These are phyloP conservation scores for Boeremia exigua DNA, from an alignment of 2,329 filamentous ascomycete genomes.

Conservation along the genomic window DNA sequence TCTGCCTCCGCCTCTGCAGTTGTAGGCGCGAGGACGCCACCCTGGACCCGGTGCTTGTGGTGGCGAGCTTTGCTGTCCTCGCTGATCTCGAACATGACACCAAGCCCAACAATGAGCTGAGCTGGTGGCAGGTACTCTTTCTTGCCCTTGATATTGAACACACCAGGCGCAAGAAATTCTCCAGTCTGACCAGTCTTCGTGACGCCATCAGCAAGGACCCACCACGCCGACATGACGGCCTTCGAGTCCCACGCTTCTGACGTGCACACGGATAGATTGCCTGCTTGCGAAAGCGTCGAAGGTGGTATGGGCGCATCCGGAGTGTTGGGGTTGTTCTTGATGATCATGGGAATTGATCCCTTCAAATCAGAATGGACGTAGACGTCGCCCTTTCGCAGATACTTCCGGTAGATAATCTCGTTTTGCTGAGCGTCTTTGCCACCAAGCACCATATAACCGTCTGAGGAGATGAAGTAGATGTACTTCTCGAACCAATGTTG, in stretches of 20 bases:
- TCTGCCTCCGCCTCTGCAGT: constrained; percentile 32
- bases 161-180: constrained; percentile 78
- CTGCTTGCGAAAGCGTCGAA: constrained; percentile 88
- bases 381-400: constrained; percentile 86
- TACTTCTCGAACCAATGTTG: constrained; percentile 98
- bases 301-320: constrained; percentile 89
- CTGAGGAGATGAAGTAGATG: constrained; percentile 90
- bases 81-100: constrained; percentile 84
- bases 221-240: constrained; percentile 94
- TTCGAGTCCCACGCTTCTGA: constrained; percentile 96
- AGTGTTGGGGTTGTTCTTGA: constrained; percentile 83
- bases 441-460: constrained; percentile 89
- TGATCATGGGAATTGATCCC: constrained; percentile 82
- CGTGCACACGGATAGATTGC: constrained; percentile 80
- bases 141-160: constrained; percentile 81
- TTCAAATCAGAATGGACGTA: constrained; percentile 91
- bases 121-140: constrained; percentile 92
- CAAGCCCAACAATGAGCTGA: constrained; percentile 86
- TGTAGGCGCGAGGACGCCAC: constrained; percentile 32
- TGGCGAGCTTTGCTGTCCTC: constrained; percentile 85
- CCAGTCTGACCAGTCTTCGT: constrained; percentile 82
- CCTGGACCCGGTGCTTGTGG: constrained; percentile 72
- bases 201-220: constrained; percentile 89
- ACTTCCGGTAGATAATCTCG: constrained; percentile 86
- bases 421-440: constrained; percentile 89